Evolutionary conservation across 1,284 basidiomycete species (phyloP).

Genomic region (Athelia psychrophila): DNA sequence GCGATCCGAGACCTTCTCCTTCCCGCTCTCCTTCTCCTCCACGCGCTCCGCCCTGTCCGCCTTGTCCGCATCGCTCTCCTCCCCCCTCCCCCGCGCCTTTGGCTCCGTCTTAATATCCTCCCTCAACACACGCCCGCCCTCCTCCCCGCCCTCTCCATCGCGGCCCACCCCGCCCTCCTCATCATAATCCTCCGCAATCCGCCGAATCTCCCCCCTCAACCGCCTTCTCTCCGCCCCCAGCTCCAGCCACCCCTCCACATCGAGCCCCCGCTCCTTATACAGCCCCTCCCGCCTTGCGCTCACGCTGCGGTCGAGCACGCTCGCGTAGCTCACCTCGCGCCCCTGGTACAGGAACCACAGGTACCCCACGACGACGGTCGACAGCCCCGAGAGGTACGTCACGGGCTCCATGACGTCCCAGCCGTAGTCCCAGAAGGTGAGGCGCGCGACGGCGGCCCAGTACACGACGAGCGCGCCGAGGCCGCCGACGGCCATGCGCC

Average conservation of each 20-base stretch:
- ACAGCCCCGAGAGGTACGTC: constrained; percentile 60
- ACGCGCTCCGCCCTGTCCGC: not conserved
- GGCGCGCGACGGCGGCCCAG: constrained; percentile 59
- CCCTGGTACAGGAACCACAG: constrained; percentile 66
- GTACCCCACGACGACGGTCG: constrained; percentile 58
- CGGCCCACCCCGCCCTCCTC: constrained; percentile 58
- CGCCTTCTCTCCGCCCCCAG: constrained; percentile 48
- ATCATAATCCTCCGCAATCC: constrained; percentile 64
- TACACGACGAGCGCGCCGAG: constrained; percentile 59
- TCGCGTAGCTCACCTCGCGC: constrained; percentile 67
- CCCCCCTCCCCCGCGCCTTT: constrained; percentile 41
- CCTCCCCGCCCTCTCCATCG: constrained; percentile 53
- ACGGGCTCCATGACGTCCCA: constrained; percentile 73
- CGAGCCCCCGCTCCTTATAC: constrained; percentile 57
- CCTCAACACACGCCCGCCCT: not conserved
- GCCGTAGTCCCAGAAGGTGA: constrained; percentile 65
- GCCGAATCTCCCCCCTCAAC: constrained; percentile 50
- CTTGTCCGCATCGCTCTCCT: constrained; percentile 32
- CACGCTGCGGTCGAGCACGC: constrained; percentile 54
- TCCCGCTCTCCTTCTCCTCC: not conserved
- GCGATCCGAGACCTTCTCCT: not conserved
- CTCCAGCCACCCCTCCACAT: constrained; percentile 62
- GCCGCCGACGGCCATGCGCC: constrained; percentile 54
- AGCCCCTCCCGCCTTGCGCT: constrained; percentile 53
- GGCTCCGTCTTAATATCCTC: constrained; percentile 29